Evolutionary conservation across 768 basidiomycete species (phyloP).

Genomic region (Boletus subcaerulescens): DNA sequence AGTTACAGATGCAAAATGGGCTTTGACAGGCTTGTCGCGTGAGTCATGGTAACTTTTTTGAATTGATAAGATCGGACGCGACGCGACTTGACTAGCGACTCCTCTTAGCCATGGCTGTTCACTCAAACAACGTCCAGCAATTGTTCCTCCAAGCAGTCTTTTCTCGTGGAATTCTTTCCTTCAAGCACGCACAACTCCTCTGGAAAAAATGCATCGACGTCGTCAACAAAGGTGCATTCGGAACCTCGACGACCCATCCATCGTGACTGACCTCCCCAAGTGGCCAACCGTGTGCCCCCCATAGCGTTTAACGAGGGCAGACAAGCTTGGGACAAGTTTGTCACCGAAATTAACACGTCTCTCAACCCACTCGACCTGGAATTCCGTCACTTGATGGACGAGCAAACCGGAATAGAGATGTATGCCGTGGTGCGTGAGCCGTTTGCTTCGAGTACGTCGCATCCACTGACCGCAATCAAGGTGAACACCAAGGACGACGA

Average conservation of each 20-base stretch:
- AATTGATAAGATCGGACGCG: neutral
- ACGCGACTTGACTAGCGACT: conserved; percentile 2
- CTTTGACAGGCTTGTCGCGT: too few species aligned
- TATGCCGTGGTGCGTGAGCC: conserved; percentile 60
- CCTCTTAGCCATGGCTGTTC: conserved; percentile 35
- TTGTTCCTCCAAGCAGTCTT: conserved; percentile 79
- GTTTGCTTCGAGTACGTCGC: neutral
- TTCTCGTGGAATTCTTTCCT: conserved; percentile 67
- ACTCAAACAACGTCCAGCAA: conserved; percentile 62
- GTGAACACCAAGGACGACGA: conserved; percentile 80
- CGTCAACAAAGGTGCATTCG: conserved; percentile 52
- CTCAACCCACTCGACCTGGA: conserved; percentile 74
- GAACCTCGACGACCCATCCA: neutral
- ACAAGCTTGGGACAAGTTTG: conserved; percentile 58
- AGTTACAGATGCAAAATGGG: neutral
- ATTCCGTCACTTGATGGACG: conserved; percentile 60
- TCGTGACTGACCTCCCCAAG: conserved; percentile 33
- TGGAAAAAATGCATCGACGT: conserved; percentile 67
- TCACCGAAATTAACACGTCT: conserved; percentile 55
- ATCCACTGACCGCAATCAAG: conserved; percentile 36
- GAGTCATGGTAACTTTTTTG: too few species aligned
- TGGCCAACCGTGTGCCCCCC: conserved; percentile 49
- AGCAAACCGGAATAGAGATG: conserved; percentile 59
- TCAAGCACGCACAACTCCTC: conserved; percentile 57
- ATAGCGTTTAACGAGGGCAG: conserved; percentile 40